These are phyloP conservation scores for Arthrobotrys conoides DNA, from an alignment of 2,329 filamentous ascomycete species.

Conservation along the genomic window DNA sequence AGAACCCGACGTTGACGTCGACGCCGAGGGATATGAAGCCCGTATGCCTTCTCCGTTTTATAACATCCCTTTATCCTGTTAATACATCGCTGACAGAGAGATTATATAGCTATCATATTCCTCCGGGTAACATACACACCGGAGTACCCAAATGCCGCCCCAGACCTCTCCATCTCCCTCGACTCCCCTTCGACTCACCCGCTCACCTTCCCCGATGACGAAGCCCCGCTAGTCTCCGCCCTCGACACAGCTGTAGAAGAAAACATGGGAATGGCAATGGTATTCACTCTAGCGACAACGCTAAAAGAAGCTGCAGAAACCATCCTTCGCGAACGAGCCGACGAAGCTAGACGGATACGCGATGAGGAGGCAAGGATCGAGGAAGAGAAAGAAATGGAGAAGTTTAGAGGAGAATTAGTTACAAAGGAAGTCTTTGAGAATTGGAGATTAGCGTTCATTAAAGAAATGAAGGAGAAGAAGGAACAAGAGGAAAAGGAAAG, in stretches of 20 bases:
- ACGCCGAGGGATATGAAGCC: constrained; percentile 74
- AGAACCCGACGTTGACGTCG: constrained; percentile 74
- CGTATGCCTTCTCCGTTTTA: constrained; percentile 66
- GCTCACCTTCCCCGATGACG: constrained; percentile 86
- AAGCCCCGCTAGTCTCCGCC: constrained; percentile 78
- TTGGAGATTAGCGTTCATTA: constrained; percentile 83
- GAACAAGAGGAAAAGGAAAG: constrained; percentile 80
- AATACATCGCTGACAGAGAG: background rate
- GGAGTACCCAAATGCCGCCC: constrained; percentile 88
- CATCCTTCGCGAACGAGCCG: constrained; percentile 81
- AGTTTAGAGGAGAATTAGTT: constrained; percentile 92
- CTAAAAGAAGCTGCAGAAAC: constrained; percentile 93
- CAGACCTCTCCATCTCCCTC: constrained; percentile 80
- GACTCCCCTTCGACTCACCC: constrained; percentile 76
- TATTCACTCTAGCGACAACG: constrained; percentile 89
- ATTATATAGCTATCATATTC: constrained; percentile 75
- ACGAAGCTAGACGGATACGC: constrained; percentile 73
- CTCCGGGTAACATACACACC: constrained; percentile 91
- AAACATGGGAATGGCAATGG: constrained; percentile 96
- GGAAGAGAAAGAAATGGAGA: constrained; percentile 94
- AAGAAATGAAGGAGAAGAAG: constrained; percentile 84
- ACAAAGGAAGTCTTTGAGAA: constrained; percentile 86
- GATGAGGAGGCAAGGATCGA: constrained; percentile 73
- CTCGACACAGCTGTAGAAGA: constrained; percentile 85
- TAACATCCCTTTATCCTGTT: background rate